Base-by-base conservation (phyloP, 768 basidiomycete species). In the Suillus cothurnatus region DNA sequence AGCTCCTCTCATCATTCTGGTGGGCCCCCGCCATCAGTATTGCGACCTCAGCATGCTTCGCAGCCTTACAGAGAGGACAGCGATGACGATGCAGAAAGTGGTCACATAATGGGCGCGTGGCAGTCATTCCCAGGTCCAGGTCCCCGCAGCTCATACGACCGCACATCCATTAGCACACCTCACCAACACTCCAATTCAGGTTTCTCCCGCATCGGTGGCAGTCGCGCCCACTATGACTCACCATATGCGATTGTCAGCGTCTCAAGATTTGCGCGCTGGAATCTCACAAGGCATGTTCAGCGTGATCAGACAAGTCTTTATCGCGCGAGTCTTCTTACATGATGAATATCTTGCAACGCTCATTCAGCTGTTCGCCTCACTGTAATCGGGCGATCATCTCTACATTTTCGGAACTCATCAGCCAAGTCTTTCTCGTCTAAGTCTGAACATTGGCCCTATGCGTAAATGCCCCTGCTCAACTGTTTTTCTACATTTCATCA, bases 61-160 rank as follows among this genome's bases (percentile, higher is more conserved):
- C 83, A 84, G 55, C 92, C 90, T 32, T 93, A 92, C 73, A 83
- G 82, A 68, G 91, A 93, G 71, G 90, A 93, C 50, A 90, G 85
- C 68, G 92, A 93, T 66, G 91, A 91, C 70, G 75, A 76, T 64
- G 92, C 92, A 68, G 83, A 80, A 62, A 83, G 81, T 21, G 91
- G 93, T 15, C 91, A 82, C 68, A 97, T 98, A 72, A 97, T 98
- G 94, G 90, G 89, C 49, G 93, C 96, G n/a, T 97, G 94, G 93
- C 88, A 90, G 68, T 86, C 89, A 32, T 91, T 86, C 80, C 86
- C 86, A 0, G 79, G 83, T 8, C 74, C 81, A 26, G 70, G 72
- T 32, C 50, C 70, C 41, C 63, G 71, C 28, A 55, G 21, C 0
- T 72, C 76, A 4, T 68, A 62, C 31, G 75, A 77, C 41, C 73